Evolutionary conservation across 1,284 basidiomycete species (phyloP).

Genomic region (Trichosporon sp.): DNA sequence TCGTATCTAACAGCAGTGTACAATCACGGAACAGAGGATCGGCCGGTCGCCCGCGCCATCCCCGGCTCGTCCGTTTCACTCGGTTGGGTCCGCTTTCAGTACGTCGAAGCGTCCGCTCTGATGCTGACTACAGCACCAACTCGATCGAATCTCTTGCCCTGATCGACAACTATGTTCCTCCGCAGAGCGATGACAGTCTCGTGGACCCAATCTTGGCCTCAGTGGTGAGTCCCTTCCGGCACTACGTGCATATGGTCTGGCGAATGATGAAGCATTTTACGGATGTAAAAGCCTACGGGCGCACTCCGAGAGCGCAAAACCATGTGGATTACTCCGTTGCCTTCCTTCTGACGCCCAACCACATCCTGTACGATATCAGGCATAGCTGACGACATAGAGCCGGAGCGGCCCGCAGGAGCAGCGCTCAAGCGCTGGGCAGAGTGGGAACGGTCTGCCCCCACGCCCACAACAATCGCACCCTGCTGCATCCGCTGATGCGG

Average conservation of each 20-base stretch:
- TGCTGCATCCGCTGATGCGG: conserved; percentile 31
- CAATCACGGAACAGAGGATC: conserved; percentile 44
- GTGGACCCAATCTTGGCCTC: conserved; percentile 41
- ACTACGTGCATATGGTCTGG: conserved; percentile 21
- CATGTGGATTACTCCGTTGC: conserved; percentile 48
- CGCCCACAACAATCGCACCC: conserved; percentile 1
- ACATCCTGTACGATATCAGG: neutral
- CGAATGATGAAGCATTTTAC: conserved; percentile 47
- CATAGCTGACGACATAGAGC: conserved; percentile 12
- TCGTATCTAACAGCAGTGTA: conserved; percentile 24
- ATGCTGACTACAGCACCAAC: conserved; percentile 34
- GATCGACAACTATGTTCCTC: conserved; percentile 40
- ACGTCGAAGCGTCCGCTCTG: conserved; percentile 38
- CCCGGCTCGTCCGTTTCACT: conserved; percentile 32
- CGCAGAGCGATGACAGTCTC: conserved; percentile 23
- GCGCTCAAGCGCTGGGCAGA: neutral
- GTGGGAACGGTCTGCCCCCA: neutral
- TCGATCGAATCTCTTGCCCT: conserved; percentile 42
- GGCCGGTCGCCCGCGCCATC: conserved; percentile 30
- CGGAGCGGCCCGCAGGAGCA: conserved; percentile 4
- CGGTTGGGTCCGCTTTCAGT: conserved; percentile 69
- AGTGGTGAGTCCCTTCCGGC: conserved; percentile 32
- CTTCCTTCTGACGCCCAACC: conserved; percentile 42
- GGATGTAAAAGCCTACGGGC: conserved; percentile 39
- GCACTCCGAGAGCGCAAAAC: conserved; percentile 45